Base-by-base conservation (phyloP, 2,329 filamentous ascomycete genomes). In the Drechslerella coelobrocha region DNA sequence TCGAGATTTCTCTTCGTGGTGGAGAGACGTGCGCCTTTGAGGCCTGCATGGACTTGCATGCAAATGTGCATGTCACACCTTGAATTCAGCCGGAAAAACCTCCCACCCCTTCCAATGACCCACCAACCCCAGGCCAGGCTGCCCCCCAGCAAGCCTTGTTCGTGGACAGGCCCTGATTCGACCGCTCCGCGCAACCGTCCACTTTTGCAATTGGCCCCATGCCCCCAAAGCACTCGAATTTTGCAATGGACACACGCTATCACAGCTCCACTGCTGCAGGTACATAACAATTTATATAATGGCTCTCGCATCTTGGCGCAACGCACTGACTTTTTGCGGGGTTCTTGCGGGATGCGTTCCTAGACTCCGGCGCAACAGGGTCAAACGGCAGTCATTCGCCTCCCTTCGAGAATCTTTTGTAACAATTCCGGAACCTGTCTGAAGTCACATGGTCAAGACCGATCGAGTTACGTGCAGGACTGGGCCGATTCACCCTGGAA, bases 81-180 rank as follows among this genome's bases (percentile, higher is more conserved):
- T 54, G 52, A 71, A 71, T 63, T 71, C 66, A 71, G 59, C 66
- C 66, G 66, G 62, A 72, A 72, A 73, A 71, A 68, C 62, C 29
- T 27, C 45, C 71, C 37, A 8, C 34, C 63, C 2, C 31, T 50
- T 29, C 29, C 29, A 14, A 29, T 34, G 41, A 47, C 39, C 69
- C 54, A 61, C 48, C 24, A 47, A 43, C 21, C n/a, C 68, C 50
- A 56, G 52, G 47, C 56, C 31, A 53, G 43, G 53, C 61, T 48
- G 56, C 55, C 21, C 61, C 68, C 26, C 63, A 53, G 34, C 65
- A 72, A 23, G 65, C 57, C 47, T 69, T 59, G 19, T 45, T 29
- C 54, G 43, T 52, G 19, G 51, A 56, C 60, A 34, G 29, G 52
- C 57, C 52, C 65, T 43, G 47, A 59, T 59, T 57, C 47, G 53